Evolutionary conservation across 345 rosid species (phyloP).

Genomic region (Boechera divaricarpa): DNA sequence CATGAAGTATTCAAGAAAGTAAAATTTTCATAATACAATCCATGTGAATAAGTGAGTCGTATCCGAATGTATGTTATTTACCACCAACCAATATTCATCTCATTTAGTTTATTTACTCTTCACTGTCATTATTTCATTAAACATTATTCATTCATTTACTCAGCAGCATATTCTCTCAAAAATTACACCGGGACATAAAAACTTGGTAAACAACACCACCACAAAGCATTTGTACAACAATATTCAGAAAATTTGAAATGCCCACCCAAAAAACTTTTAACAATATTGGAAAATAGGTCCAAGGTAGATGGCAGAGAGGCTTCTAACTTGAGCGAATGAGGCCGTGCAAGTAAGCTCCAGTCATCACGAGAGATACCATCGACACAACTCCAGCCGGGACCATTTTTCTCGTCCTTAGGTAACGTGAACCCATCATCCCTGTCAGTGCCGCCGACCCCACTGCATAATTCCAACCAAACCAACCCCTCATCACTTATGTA

Average conservation of each 20-base stretch:
- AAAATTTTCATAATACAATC: too few species aligned
- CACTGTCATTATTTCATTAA: too few species aligned
- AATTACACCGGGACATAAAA: neutral
- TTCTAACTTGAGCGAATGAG: slow-evolving; percentile 54
- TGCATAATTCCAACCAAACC: slow-evolving; percentile 35
- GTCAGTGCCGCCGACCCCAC: slow-evolving; percentile 73
- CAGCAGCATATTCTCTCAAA: neutral
- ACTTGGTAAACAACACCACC: slow-evolving; percentile 6
- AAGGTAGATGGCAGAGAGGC: neutral
- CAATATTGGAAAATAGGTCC: slow-evolving; percentile 2
- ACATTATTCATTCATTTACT: neutral
- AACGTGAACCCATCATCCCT: slow-evolving; percentile 87
- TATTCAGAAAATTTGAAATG: slow-evolving; percentile 5
- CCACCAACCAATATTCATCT: too few species aligned
- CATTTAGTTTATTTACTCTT: too few species aligned
- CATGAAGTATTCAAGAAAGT: too few species aligned
- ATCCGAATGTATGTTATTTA: too few species aligned
- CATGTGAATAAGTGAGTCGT: too few species aligned
- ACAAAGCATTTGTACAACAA: slow-evolving; percentile 4
- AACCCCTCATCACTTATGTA: too few species aligned
- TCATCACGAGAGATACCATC: slow-evolving; percentile 73
- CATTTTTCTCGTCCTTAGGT: slow-evolving; percentile 72
- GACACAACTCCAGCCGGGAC: slow-evolving; percentile 93
- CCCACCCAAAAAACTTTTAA: neutral
- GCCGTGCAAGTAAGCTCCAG: slow-evolving; percentile 85